Conservation (phyloP, 192 early-diverging fungal species). For the Coemansia sp. region DNA sequence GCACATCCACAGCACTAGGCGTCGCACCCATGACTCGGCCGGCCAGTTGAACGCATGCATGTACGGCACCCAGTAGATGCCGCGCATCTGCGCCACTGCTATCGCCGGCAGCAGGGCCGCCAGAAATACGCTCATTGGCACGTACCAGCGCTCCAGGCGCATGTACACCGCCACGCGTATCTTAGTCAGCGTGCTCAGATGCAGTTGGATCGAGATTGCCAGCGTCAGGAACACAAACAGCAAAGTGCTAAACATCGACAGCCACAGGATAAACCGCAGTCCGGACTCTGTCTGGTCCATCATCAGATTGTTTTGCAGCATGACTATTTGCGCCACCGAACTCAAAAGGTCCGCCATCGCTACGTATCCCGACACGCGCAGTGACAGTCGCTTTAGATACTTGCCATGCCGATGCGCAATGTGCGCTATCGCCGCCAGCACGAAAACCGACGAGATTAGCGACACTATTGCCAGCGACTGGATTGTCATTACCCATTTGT, state of each 20-base stretch:
- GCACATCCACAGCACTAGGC: slow-evolving; percentile 43
- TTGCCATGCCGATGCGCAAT: slow-evolving; percentile 15
- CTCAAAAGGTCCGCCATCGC: slow-evolving; percentile 20
- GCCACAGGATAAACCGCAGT: slow-evolving; percentile 39
- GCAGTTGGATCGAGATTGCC: slow-evolving; percentile 35
- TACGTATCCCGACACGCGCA: slow-evolving; percentile 35
- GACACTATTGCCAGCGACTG: slow-evolving; percentile 32
- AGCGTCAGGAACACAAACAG: slow-evolving; percentile 35
- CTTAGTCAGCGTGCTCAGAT: slow-evolving; percentile 45
- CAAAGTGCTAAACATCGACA: slow-evolving; percentile 29
- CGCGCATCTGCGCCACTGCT: slow-evolving; percentile 26
- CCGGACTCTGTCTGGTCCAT: slow-evolving; percentile 7
- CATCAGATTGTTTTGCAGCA: slow-evolving; percentile 39
- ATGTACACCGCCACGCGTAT: slow-evolving; percentile 34
- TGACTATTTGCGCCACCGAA: slow-evolving; percentile 20
- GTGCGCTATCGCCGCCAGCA: slow-evolving; percentile 8
- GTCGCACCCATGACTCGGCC: neutral
- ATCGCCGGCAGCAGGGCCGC: slow-evolving; percentile 28
- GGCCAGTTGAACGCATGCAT: slow-evolving; percentile 49
- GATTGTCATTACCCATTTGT: slow-evolving; percentile 20
- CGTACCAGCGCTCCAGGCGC: slow-evolving; percentile 34
- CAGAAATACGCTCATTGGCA: slow-evolving; percentile 13
- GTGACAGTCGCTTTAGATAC: slow-evolving; percentile 34
- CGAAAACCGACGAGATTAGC: slow-evolving; percentile 19
- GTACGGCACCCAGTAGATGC: slow-evolving; percentile 32